phyloP scores from a whole-genome alignment of 768 basidiomycete species.

The Multifurca ochricompacta region DNA sequence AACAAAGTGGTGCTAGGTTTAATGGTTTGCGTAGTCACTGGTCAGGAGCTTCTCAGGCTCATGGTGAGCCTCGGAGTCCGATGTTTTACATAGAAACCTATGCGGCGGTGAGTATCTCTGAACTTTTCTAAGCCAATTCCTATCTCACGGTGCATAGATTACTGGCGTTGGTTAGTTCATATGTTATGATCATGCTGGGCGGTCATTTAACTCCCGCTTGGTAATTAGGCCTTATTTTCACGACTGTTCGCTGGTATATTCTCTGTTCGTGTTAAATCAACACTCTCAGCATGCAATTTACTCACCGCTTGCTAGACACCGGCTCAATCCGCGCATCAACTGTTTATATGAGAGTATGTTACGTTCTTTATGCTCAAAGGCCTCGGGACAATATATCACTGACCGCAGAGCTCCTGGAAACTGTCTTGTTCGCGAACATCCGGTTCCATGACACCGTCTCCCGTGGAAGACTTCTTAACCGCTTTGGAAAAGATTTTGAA shows the following conservation, averaged over 20 bases:
- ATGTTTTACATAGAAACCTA: constrained; percentile 66
- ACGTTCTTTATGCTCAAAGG: neutral
- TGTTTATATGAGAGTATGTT: constrained; percentile 63
- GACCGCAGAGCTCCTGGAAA: constrained; percentile 51
- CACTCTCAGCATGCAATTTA: constrained; percentile 2
- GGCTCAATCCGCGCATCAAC: constrained; percentile 80
- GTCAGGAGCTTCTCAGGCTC: constrained; percentile 30
- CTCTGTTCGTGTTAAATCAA: constrained; percentile 46
- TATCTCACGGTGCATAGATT: neutral
- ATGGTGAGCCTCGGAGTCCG: constrained; percentile 24
- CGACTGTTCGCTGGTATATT: constrained; percentile 59
- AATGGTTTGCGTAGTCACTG: constrained; percentile 28
- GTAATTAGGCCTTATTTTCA: constrained; percentile 42
- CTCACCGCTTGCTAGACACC: constrained; percentile 34
- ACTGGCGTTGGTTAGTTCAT: constrained; percentile 6
- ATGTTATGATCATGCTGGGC: neutral
- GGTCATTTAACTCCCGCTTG: neutral
- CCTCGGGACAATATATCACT: constrained; percentile 4
- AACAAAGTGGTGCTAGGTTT: constrained; percentile 6
- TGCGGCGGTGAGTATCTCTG: constrained; percentile 40
- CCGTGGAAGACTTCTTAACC: constrained; percentile 72
- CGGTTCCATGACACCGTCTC: constrained; percentile 92
- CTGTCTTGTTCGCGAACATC: constrained; percentile 80
- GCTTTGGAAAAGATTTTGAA: constrained; percentile 90
- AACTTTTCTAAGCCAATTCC: neutral